A percentile compares a stretch with the other conserved stretches of the same genome.
Evolutionary conservation across 2,329 filamentous ascomycete genomes (phyloP).

Genomic region (Colletotrichum cereale): DNA sequence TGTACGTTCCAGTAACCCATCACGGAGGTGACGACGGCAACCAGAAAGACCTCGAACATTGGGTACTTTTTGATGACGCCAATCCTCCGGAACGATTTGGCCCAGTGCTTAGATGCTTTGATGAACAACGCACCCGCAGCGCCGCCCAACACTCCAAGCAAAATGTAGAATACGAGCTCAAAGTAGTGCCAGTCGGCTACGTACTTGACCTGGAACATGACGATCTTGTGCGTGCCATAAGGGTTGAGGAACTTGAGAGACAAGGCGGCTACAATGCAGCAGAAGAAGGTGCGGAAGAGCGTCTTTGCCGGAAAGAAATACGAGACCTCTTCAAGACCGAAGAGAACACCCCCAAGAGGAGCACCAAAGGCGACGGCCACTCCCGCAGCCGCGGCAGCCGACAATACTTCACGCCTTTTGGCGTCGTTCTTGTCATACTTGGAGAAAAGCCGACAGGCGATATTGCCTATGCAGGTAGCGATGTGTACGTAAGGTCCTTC

Average conservation of each 20-base stretch:
- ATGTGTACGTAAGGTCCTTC: slow-evolving; percentile 98
- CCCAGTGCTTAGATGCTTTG: slow-evolving; percentile 93
- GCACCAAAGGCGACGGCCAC: slow-evolving; percentile 96
- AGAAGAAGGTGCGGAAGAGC: slow-evolving; percentile 97
- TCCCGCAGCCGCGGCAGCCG: slow-evolving; percentile 89
- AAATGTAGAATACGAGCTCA: slow-evolving; percentile 85
- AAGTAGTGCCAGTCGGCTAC: slow-evolving; percentile 93
- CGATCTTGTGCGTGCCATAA: slow-evolving; percentile 96
- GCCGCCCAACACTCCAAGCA: slow-evolving; percentile 89
- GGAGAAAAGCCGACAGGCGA: slow-evolving; percentile 90
- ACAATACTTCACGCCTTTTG: slow-evolving; percentile 93
- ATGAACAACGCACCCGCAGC: slow-evolving; percentile 92
- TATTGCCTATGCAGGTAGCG: slow-evolving; percentile 94
- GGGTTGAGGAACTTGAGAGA: slow-evolving; percentile 96
- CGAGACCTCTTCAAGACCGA: slow-evolving; percentile 93
- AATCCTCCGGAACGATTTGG: slow-evolving; percentile 86
- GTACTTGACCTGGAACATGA: slow-evolving; percentile 95
- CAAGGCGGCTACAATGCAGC: slow-evolving; percentile 92
- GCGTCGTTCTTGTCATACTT: slow-evolving; percentile 97
- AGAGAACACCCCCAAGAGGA: slow-evolving; percentile 87
- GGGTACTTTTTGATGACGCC: slow-evolving; percentile 84
- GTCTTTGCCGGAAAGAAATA: slow-evolving; percentile 99
- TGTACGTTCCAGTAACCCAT: slow-evolving; percentile 94
- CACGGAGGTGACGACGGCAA: slow-evolving; percentile 86
- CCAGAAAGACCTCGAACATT: slow-evolving; percentile 87